Conservation (phyloP, 2,329 filamentous ascomycete species). For the Calonectria pseudoreteaudii region DNA sequence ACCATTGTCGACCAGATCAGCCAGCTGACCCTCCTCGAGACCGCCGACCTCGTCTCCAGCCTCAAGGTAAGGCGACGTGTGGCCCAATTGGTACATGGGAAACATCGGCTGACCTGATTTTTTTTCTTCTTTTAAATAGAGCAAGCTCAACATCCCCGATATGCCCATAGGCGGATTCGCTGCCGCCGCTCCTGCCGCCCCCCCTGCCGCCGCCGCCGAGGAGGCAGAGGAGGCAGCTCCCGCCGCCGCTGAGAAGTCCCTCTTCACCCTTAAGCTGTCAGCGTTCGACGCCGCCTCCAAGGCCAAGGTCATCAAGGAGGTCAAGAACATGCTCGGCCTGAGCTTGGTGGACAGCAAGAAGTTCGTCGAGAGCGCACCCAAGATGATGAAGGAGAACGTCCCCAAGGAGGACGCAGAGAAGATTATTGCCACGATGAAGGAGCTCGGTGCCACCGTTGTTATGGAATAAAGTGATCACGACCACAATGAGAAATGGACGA, state of each 20-base stretch:
- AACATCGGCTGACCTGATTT: conserved; percentile 29
- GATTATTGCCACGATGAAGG: conserved; percentile 96
- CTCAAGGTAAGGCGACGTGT: conserved; percentile 79
- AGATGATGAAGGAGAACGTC: conserved; percentile 98
- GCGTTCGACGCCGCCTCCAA: conserved; percentile 90
- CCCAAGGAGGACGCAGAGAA: conserved; percentile 99
- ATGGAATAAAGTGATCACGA: conserved; percentile 78
- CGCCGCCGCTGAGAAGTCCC: conserved; percentile 92
- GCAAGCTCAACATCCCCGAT: conserved; percentile 96
- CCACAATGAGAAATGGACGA: conserved; percentile 34
- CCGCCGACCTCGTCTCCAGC: conserved; percentile 92
- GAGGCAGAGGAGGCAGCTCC: conserved; percentile 91
- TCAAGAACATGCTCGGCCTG: conserved; percentile 95
- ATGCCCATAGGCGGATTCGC: conserved; percentile 94
- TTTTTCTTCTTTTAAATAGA: conserved; percentile 61
- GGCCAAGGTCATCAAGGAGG: conserved; percentile 99
- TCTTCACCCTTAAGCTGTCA: conserved; percentile 96
- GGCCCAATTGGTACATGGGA: conserved; percentile 26
- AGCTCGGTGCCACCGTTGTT: conserved; percentile 84
- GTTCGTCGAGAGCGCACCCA: conserved; percentile 98
- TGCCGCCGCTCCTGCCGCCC: conserved; percentile 72
- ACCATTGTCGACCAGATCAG: conserved; percentile 99
- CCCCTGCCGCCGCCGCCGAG: conserved; percentile 74
- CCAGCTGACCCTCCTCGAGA: conserved; percentile 97
- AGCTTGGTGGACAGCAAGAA: conserved; percentile 99